phyloP scores from a whole-genome alignment of 2,329 filamentous ascomycete species.

The Fusarium chlamydosporum region DNA sequence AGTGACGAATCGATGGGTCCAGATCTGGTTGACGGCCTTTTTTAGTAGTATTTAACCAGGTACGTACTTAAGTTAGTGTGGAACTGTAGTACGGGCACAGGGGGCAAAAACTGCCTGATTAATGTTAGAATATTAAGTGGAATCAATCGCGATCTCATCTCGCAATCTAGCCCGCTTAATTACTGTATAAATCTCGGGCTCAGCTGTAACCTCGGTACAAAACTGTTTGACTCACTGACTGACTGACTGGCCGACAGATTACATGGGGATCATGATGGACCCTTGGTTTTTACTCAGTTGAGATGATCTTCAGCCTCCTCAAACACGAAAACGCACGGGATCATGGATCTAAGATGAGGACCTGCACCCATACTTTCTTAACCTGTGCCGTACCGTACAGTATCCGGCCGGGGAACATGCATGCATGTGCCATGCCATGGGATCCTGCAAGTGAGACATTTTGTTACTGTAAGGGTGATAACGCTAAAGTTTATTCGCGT shows the following conservation, averaged over 20 bases:
- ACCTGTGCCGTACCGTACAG: no score
- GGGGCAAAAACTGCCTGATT: not conserved
- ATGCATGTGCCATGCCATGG: not conserved
- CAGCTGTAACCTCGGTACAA: not conserved
- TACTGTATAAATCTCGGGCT: not conserved
- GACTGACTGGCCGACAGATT: no score
- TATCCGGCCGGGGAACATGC: no score
- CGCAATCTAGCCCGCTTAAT: not conserved
- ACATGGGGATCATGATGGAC: no score
- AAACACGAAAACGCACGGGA: not conserved
- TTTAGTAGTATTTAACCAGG: not conserved
- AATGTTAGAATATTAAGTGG: not conserved
- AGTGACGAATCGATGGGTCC: not conserved
- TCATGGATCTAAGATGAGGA: not conserved
- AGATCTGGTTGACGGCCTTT: not conserved
- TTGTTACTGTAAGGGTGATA: conserved; percentile 2
- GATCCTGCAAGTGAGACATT: conserved; percentile 8
- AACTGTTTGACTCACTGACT: no score
- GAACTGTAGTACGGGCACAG: not conserved
- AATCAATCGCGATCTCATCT: not conserved
- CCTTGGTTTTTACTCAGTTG: no score
- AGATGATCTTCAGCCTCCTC: no score
- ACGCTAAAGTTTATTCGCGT: not conserved
- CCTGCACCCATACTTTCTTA: not conserved
- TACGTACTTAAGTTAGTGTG: no score